Conservation (phyloP, 106 monocot genomes). For the Acanthochlamys bracteata region DNA sequence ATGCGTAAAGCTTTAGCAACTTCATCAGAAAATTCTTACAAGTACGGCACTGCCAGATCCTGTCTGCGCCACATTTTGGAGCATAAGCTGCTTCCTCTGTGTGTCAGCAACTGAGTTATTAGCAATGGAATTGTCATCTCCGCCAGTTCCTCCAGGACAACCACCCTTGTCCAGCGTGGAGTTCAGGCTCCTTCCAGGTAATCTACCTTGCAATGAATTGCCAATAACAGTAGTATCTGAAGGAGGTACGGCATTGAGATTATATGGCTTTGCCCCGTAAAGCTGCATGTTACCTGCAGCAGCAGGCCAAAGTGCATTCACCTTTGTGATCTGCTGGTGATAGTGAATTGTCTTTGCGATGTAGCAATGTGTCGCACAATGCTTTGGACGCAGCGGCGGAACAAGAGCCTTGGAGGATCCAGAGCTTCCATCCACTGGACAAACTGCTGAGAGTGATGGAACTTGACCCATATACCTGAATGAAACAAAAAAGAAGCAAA, state of each 20-base stretch:
- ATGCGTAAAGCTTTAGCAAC: too few species aligned
- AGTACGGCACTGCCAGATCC: conserved; percentile 43
- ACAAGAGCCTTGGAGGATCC: conserved; percentile 28
- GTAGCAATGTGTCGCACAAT: conserved; percentile 77
- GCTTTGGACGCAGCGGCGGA: conserved; percentile 41
- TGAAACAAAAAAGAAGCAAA: conserved; percentile 1
- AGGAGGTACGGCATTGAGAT: conserved; percentile 50
- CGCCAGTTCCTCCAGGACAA: conserved; percentile 6
- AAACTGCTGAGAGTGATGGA: conserved; percentile 43
- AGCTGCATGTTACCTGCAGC: conserved; percentile 26
- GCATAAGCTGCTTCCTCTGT: conserved; percentile 44
- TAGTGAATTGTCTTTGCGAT: conserved; percentile 71
- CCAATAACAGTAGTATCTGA: conserved; percentile 33
- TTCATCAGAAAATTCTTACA: conserved; percentile 25
- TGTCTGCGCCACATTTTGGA: conserved; percentile 41
- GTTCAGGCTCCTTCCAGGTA: conserved; percentile 24
- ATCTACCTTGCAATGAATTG: conserved; percentile 37
- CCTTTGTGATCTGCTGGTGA: conserved; percentile 58
- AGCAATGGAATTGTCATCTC: conserved; percentile 31
- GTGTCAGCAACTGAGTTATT: conserved; percentile 26
- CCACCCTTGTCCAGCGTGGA: conserved; percentile 29
- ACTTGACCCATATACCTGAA: conserved; percentile 73
- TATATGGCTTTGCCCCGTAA: conserved; percentile 59
- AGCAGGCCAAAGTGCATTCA: conserved; percentile 58
- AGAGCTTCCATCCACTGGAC: conserved; percentile 40